Base-by-base conservation (phyloP, 225 moss, liverwort and hornwort genomes). In the Pseudisothecium myosuroides region DNA sequence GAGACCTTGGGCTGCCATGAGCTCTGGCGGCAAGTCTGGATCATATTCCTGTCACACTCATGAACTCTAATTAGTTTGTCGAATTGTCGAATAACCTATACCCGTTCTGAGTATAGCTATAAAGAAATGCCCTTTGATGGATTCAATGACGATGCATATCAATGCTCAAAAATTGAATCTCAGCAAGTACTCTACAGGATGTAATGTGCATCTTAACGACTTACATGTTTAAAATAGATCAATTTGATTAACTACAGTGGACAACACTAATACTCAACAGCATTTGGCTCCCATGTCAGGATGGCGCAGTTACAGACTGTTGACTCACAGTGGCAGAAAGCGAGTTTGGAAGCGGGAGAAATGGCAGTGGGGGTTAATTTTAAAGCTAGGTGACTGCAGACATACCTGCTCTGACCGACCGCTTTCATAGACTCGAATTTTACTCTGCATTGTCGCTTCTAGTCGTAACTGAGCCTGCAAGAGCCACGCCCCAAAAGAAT, bases 401-500 rank as follows among this genome's bases (percentile, higher is more conserved):
- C 69, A 85, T 88, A 99, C 99, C 96, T 99, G 99, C 94, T 99
- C 99, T 86, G 99, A 99, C 86, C 99, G 95, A 49, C 99, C 99
- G 94, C 99, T 99, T 92, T 99, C 99, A 90, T 99, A 99, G 58
- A 99, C 99, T 87, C 99, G 96, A 91, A 99, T 99, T 91, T 99
- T 99, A 94, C 99, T 99, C 90, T 99, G 99, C 99, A 99, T 99
- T 69, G 99, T 99, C 79, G 99, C 95, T 92, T 99, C 99, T 65
- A 99, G 82, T 83, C 99, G 96, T 83, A 95, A 92, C 88, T 99
- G 97, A 54, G 96, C 96, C 99, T 99, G 94, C 90, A 92, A 83
- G 49, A 85, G 36, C 49, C 76, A 90, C 27, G 89, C 75, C 60
- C 67, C 67, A 61, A 68, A 82, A 84, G 13, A 60, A 89, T 73